These are phyloP conservation scores for Claviceps digitariae DNA, from an alignment of 2,329 filamentous ascomycete genomes.

Conservation along the genomic window DNA sequence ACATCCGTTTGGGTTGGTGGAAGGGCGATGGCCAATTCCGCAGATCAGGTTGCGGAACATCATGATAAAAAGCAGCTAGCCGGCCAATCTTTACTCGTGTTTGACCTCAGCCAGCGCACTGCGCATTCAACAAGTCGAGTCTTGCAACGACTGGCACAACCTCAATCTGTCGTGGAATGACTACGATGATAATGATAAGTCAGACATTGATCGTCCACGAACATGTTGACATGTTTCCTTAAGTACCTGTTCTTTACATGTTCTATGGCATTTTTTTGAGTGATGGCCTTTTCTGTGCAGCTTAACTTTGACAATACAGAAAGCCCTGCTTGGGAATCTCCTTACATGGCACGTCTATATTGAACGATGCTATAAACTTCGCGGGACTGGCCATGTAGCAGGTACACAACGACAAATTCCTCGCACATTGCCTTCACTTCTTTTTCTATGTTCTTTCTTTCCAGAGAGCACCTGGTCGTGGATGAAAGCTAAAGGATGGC, in stretches of 20 bases:
- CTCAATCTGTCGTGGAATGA: neutral
- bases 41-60: no score
- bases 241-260: neutral
- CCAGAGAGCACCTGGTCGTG: neutral
- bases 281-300: no score
- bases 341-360: neutral
- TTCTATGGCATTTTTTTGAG: no score
- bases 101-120: no score
- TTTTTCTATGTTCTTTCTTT: neutral
- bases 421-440: no score
- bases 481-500: neutral
- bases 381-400: neutral
- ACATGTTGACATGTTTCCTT: neutral
- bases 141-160: neutral
- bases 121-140: neutral
- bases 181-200: neutral
- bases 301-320: neutral
- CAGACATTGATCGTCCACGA: neutral
- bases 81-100: no score
- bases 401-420: neutral
- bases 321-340: neutral
- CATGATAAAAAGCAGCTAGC: no score
- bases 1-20: neutral
- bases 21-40: no score
- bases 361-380: neutral